Conservation (phyloP, 2,329 filamentous ascomycete genomes). For the Fusarium dimerum region DNA sequence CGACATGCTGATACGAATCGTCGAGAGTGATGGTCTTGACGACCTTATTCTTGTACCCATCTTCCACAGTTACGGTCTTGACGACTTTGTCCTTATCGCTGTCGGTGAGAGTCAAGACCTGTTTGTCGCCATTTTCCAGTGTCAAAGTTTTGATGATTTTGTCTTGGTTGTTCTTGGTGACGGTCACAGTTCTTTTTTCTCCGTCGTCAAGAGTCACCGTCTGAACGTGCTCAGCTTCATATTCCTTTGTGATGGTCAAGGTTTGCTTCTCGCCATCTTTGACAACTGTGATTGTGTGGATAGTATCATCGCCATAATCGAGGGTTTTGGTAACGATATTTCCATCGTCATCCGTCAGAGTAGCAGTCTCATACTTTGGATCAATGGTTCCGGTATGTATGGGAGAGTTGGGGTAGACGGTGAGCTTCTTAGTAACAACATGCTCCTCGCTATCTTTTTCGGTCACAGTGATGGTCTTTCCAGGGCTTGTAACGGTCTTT, state of each 20-base stretch:
- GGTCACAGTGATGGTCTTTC: constrained; percentile 27
- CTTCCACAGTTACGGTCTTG: constrained; percentile 9
- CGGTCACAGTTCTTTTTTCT: neutral
- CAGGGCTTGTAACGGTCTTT: constrained; percentile 23
- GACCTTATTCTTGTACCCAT: constrained; percentile 13
- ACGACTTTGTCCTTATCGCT: neutral
- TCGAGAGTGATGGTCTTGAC: constrained; percentile 19
- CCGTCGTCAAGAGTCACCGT: constrained; percentile 9
- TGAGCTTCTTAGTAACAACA: constrained; percentile 23
- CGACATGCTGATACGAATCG: constrained; percentile 10
- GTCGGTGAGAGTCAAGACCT: constrained; percentile 1
- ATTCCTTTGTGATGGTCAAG: constrained; percentile 7
- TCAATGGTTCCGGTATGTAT: constrained; percentile 5
- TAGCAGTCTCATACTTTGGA: constrained; percentile 5
- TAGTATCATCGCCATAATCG: neutral
- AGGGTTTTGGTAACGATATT: constrained; percentile 13
- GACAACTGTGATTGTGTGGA: constrained; percentile 17
- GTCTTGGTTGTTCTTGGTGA: neutral
- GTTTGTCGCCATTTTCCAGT: constrained; percentile 1
- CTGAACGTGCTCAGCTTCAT: constrained; percentile 7
- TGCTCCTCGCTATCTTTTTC: constrained; percentile 21
- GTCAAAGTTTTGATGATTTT: constrained; percentile 15
- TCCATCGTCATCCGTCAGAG: constrained; percentile 5
- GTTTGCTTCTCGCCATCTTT: constrained; percentile 16
- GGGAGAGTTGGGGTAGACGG: constrained; percentile 12